These are phyloP conservation scores for Linnemannia zychae DNA, from an alignment of 192 early-diverging fungal species.

Conservation along the genomic window DNA sequence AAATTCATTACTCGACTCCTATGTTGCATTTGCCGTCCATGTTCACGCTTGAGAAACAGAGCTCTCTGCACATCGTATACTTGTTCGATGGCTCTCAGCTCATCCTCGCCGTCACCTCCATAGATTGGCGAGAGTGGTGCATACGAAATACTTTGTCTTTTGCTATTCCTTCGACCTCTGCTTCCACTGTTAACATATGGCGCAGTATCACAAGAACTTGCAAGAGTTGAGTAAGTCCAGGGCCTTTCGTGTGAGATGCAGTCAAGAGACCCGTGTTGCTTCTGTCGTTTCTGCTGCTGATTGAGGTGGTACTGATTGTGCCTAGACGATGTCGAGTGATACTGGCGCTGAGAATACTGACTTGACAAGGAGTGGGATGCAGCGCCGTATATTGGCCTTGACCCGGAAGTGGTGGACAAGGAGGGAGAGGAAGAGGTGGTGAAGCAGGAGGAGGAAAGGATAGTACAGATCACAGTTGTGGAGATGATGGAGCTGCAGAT, in stretches of 20 bases:
- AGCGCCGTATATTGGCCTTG: neutral
- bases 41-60: neutral
- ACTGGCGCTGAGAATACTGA: neutral
- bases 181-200: neutral
- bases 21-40: neutral
- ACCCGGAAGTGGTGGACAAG: neutral
- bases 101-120: neutral
- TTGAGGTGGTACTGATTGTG: neutral
- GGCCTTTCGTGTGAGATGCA: neutral
- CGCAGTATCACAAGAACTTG: neutral
- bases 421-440: slow-evolving; percentile 1
- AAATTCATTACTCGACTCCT: neutral
- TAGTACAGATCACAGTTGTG: slow-evolving; percentile 31
- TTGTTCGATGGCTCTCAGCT: neutral
- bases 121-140: neutral
- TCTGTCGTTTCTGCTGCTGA: neutral
- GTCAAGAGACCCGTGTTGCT: too few species aligned
- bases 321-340: neutral
- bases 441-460: slow-evolving; percentile 13
- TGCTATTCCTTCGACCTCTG: neutral
- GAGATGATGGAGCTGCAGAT: slow-evolving; percentile 43
- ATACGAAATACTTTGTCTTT: neutral
- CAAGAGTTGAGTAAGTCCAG: neutral
- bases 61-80: neutral
- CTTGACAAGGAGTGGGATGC: neutral